Evolutionary conservation across 257 asterid species (phyloP).

Genomic region (Nicotiana tomentosiformis): DNA sequence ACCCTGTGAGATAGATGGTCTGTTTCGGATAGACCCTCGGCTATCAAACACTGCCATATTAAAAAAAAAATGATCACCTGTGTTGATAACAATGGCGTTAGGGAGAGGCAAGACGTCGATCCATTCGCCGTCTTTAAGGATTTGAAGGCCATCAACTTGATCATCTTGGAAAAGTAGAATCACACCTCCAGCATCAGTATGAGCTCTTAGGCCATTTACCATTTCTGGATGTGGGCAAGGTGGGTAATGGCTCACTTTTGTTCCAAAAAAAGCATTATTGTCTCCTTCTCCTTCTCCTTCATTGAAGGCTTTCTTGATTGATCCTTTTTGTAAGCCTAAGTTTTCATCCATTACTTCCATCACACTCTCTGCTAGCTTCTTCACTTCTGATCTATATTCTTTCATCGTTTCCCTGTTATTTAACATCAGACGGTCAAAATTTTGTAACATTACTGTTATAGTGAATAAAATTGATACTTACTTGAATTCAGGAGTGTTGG

Average conservation of each 20-base stretch:
- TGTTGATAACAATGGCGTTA: conserved; percentile 66
- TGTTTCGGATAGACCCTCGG: too few species aligned
- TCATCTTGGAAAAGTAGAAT: conserved; percentile 79
- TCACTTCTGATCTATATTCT: conserved; percentile 53
- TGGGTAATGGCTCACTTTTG: conserved; percentile 90
- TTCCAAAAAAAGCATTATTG: conserved; percentile 57
- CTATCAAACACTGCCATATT: too few species aligned
- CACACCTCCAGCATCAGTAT: conserved; percentile 91
- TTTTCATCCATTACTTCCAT: conserved; percentile 75
- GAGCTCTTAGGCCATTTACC: conserved; percentile 69
- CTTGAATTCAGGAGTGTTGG: conserved; percentile 53
- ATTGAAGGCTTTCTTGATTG: conserved; percentile 61
- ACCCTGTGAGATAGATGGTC: too few species aligned
- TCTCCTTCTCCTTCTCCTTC: conserved; percentile 37
- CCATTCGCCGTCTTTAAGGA: conserved; percentile 68
- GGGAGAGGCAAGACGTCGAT: conserved; percentile 58
- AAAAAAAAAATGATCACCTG: conserved; percentile 19
- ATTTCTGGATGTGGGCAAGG: conserved; percentile 71
- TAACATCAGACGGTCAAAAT: not conserved
- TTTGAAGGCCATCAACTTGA: conserved; percentile 62
- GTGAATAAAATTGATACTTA: conserved; percentile 11
- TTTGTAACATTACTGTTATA: not conserved
- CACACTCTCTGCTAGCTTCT: conserved; percentile 47
- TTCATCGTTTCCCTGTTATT: conserved; percentile 63
- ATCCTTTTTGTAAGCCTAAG: conserved; percentile 47